phyloP scores from a whole-genome alignment of 2,329 filamentous ascomycete species.

The Calonectria honghensis region DNA sequence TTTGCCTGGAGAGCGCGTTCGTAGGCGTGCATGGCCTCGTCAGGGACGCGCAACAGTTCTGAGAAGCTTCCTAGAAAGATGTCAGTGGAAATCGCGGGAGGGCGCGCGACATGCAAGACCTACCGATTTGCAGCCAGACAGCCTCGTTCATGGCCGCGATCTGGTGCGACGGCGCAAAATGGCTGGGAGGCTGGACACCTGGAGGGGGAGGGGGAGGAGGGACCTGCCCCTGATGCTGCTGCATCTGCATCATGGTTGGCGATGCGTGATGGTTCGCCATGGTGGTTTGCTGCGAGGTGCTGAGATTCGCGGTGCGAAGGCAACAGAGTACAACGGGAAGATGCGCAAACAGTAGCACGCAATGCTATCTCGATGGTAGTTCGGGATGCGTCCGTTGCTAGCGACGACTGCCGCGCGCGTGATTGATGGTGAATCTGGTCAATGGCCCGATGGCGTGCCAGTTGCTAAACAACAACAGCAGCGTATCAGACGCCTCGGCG shows the following conservation, averaged over 20 bases:
- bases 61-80: slow-evolving; percentile 82
- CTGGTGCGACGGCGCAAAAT: slow-evolving; percentile 82
- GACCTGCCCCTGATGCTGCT: slow-evolving; percentile 77
- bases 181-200: slow-evolving; percentile 72
- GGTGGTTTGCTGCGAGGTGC: slow-evolving; percentile 50
- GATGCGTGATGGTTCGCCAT: slow-evolving; percentile 90
- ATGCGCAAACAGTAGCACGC: background rate
- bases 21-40: slow-evolving; percentile 92
- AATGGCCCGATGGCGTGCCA: slow-evolving; percentile 42
- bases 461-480: slow-evolving; percentile 38
- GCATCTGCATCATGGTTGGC: slow-evolving; percentile 84
- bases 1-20: slow-evolving; percentile 93
- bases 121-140: slow-evolving; percentile 96
- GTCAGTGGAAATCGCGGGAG: slow-evolving; percentile 47
- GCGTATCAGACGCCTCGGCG: slow-evolving; percentile 41
- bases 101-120: slow-evolving; percentile 56
- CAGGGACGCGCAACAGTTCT: slow-evolving; percentile 90
- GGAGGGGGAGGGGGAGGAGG: slow-evolving; percentile 69
- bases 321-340: background rate
- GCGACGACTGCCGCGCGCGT: slow-evolving; percentile 34
- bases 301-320: slow-evolving; percentile 45
- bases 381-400: slow-evolving; percentile 41
- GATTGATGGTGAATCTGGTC: slow-evolving; percentile 43
- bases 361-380: slow-evolving; percentile 40
- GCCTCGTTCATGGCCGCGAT: slow-evolving; percentile 87